Evolutionary conservation across 768 basidiomycete genomes (phyloP), one percentile per base, ranked within the genome.

Genomic region (Xerocomellus dryophilus): DNA sequence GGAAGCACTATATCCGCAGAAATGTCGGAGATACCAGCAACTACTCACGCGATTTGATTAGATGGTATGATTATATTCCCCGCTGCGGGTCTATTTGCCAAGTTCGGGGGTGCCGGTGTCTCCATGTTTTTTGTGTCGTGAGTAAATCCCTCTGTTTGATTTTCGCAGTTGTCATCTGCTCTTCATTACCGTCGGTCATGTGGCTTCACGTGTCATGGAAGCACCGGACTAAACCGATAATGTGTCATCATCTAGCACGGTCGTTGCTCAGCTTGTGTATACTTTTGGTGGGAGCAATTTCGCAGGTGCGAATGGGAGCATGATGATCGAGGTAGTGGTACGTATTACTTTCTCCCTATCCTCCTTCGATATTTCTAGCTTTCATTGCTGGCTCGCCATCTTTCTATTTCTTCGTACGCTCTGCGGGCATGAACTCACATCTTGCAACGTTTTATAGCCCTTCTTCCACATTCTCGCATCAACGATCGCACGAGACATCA

Each of bases 301-400:
- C 68, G 84, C 84, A 9, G 91, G 90, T 46, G 93, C 88, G 2
- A 94, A 93, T 71, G 92, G 90, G 7, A 93, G 90, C 58, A 93
- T 95, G 93, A 97, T 98, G 93, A 98, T 99, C 57, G 96, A 98
- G 72, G 92, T 95, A 11, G 94, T 98, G 60, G 90, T 93, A 67
- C 41, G 86, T 80, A 46, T 47, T 47, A 35, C 39, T 25, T 46
- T 51, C 20, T 52, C 44, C 18, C 9, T 39, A 42, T 45, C 20
- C 20, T 39, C 35, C 9, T 40, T 42, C 8, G 10, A n/a, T 9
- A 21, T 32, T 10, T n/a, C 17, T n/a, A 14, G 5, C 20, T 36
- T 29, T 46, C 27, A 1, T 43, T 39, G 1, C 12, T 47, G 40
- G 23, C 14, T 17, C 20, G 43, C 10, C 43, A 46, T 35, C 32